Conservation (phyloP, 1,139 yeast species). For the Magnusiomyces fungicola region DNA sequence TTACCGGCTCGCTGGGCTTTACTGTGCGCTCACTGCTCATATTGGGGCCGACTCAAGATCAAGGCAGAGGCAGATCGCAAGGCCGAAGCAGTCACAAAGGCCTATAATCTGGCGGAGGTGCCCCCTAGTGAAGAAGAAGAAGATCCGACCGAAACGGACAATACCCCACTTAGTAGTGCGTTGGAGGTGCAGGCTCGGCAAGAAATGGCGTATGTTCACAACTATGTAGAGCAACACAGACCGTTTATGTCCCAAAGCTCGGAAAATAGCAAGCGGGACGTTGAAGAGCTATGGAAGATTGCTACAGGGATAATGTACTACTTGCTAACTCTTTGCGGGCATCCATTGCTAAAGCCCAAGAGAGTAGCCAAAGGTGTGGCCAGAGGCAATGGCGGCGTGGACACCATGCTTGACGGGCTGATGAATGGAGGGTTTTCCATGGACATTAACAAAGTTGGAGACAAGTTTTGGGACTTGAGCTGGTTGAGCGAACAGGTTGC, state of each 20-base stretch:
- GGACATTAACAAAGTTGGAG: too few relatives aligned
- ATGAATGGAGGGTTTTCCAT: too few relatives aligned
- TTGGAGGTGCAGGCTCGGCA: background rate
- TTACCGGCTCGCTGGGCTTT: conserved; percentile 8
- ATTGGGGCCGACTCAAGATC: conserved; percentile 1
- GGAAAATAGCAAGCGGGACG: background rate
- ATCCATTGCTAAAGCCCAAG: background rate
- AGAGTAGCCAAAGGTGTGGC: too few relatives aligned
- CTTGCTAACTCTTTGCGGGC: background rate
- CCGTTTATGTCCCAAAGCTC: background rate
- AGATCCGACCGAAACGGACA: background rate
- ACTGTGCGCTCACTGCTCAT: conserved; percentile 1
- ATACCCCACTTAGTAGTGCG: background rate
- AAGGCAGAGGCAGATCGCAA: background rate
- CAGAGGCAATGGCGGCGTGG: too few relatives aligned
- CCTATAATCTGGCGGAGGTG: background rate
- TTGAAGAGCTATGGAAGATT: background rate
- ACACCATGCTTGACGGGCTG: too few relatives aligned
- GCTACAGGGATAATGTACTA: background rate
- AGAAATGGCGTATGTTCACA: conserved; percentile 1
- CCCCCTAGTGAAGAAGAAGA: background rate
- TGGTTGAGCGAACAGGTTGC: too few relatives aligned
- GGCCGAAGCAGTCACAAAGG: background rate
- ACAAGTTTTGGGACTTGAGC: too few relatives aligned
- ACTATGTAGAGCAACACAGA: background rate